These are phyloP conservation scores for Harrya chromipes DNA, from an alignment of 768 basidiomycete species.

Conservation along the genomic window DNA sequence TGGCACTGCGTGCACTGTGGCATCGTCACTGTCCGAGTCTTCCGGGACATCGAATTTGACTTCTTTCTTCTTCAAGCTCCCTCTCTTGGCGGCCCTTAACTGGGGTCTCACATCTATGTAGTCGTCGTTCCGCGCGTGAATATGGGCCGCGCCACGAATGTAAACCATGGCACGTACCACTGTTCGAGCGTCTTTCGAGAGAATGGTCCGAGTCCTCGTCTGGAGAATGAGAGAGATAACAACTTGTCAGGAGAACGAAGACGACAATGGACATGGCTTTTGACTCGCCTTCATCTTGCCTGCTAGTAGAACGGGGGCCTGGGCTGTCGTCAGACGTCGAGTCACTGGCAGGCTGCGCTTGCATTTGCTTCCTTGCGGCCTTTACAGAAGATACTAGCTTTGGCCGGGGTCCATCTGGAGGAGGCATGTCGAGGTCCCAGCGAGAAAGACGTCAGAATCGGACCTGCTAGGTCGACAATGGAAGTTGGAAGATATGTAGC, in stretches of 20 bases:
- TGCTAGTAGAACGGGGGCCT: background rate
- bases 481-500: too few relatives aligned
- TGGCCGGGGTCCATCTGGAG: slow-evolving; percentile 3
- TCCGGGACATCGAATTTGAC: slow-evolving; percentile 15
- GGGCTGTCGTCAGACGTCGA: slow-evolving; percentile 3
- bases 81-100: background rate
- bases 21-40: slow-evolving; percentile 14
- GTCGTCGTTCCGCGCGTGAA: background rate
- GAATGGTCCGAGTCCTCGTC: slow-evolving; percentile 17
- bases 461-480: too few relatives aligned
- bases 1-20: slow-evolving; percentile 9
- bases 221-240: background rate
- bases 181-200: background rate
- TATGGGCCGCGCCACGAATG: background rate
- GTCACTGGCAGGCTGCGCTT: background rate
- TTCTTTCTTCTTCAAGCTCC: background rate
- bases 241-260: background rate
- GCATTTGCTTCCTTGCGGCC: slow-evolving; percentile 16
- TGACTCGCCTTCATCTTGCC: slow-evolving; percentile 13
- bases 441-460: too few relatives aligned
- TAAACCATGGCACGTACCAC: background rate
- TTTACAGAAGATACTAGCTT: background rate
- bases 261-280: background rate
- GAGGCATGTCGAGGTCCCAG: slow-evolving; percentile 9
- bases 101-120: slow-evolving; percentile 2